phyloP scores from a whole-genome alignment of 2,329 filamentous ascomycete genomes.

The Trichoderma arundinaceum region DNA sequence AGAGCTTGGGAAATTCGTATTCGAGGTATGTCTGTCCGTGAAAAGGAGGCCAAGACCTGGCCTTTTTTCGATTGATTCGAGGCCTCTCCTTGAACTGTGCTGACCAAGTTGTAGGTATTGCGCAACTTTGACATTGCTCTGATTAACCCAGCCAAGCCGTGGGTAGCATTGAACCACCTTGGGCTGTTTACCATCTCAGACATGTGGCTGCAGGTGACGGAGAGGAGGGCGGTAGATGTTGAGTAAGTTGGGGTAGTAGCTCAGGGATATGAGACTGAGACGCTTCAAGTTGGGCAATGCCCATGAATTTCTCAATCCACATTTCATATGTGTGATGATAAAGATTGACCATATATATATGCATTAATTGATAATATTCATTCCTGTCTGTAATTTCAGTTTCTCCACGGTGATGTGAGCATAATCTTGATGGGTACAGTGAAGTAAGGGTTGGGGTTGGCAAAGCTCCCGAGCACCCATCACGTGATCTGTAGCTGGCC shows the following conservation, averaged over 20 bases:
- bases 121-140: constrained; percentile 42
- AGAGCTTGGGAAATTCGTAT: constrained; percentile 47
- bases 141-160: constrained; percentile 39
- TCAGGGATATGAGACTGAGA: accelerated
- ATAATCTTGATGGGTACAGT: neutral
- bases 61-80: neutral
- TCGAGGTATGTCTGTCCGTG: constrained; percentile 46
- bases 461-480: neutral
- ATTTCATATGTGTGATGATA: neutral
- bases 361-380: neutral
- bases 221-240: constrained; percentile 23
- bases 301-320: neutral
- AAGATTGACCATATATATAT: neutral
- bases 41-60: neutral
- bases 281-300: neutral
- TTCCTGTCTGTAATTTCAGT: neutral
- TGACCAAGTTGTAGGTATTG: constrained; percentile 36
- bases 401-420: neutral
- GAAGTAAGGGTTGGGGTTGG: neutral
- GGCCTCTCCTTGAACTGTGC: neutral
- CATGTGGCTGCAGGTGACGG: constrained; percentile 44
- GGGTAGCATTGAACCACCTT: constrained; percentile 38
- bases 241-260: neutral
- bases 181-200: constrained; percentile 43
- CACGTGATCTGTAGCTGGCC: constrained; percentile 10